Evolutionary conservation across 768 basidiomycete genomes (phyloP).

Genomic region (Botryobasidium botryosum): DNA sequence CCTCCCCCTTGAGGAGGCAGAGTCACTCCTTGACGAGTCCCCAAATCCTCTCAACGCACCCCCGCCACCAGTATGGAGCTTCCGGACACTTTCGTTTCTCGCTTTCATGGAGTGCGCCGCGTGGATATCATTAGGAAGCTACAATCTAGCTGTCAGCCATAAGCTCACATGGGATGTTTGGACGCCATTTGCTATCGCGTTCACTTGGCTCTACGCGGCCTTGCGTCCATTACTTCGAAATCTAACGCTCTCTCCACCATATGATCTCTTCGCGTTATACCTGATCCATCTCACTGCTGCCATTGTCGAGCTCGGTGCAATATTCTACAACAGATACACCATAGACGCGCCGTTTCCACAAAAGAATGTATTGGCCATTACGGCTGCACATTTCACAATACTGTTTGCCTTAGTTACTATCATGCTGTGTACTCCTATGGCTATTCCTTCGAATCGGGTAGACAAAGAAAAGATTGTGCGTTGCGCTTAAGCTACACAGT

Average conservation of each 20-base stretch:
- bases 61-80: too few species aligned
- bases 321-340: slow-evolving; percentile 34
- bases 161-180: too few species aligned
- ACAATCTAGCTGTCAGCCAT: too few species aligned
- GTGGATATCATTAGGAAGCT: too few species aligned
- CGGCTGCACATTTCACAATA: slow-evolving; percentile 29
- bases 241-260: slow-evolving; percentile 42
- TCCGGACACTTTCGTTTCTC: too few species aligned
- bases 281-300: slow-evolving; percentile 29
- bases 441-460: slow-evolving; percentile 36
- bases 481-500: slow-evolving; percentile 6
- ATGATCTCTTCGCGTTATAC: slow-evolving; percentile 46
- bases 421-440: slow-evolving; percentile 47
- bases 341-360: slow-evolving; percentile 28
- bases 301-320: slow-evolving; percentile 34
- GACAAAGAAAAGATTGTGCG: slow-evolving; percentile 46
- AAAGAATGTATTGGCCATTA: slow-evolving; percentile 14
- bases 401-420: slow-evolving; percentile 29
- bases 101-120: too few species aligned
- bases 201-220: slow-evolving; percentile 51
- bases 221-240: slow-evolving; percentile 37
- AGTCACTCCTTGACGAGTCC: too few species aligned
- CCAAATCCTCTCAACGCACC: too few species aligned
- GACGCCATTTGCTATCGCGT: slow-evolving; percentile 32
- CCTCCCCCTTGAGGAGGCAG: too few species aligned